Base-by-base conservation (phyloP, 805 yeast species). In the Candida glaebosa region DNA sequence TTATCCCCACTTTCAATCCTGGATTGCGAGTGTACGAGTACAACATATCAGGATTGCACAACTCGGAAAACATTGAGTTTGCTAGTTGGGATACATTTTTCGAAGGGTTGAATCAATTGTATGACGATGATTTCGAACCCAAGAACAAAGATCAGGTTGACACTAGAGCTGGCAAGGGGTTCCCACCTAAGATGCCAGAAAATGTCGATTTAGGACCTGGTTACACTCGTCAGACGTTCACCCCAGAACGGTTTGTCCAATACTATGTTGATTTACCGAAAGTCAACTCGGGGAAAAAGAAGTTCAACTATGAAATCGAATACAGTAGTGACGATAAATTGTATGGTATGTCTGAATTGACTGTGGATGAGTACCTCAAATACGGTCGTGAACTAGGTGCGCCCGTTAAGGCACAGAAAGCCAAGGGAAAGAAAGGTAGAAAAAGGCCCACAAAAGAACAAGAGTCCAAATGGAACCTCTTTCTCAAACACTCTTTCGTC, bases 11-110 rank as follows among this genome's bases (percentile, higher is more conserved):
- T 0, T 88, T 82, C 63, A 86, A 85, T 49, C 89, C 96, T 4
- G 87, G 89, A 4, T 55, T 87, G 46, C 70, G 96, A 48, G 80
- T 87, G 2, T 87, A 95, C 93, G 96, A 87, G 57, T 87, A 87
- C 59, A 87, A 87, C 54, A 75, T 77, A 28, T 75, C 87, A 0
- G 82, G 71, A 1, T 55, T 84, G 35, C 31, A 35, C 18, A 35
- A 35, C 18, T n/a, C 30, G 16, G 64, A 57, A n/a, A 45, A n/a
- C 31, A 37, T 9, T 8, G 48, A 41, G 15, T 63, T 48, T 48
- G 68, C 67, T 44, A 72, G 84, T 5, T 85, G 93, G 93, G 71
- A 66, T 39, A 54, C 50, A 3, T 82, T 84, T 52, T 81, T 82
- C 50, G 54, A 58, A 2, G 70, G 71, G 2, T 55, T 82, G 18